A percentile compares a stretch with the other conserved stretches of the same genome.
Conservation (phyloP, 2,329 filamentous ascomycete species). For the Sporothrix humicola region DNA sequence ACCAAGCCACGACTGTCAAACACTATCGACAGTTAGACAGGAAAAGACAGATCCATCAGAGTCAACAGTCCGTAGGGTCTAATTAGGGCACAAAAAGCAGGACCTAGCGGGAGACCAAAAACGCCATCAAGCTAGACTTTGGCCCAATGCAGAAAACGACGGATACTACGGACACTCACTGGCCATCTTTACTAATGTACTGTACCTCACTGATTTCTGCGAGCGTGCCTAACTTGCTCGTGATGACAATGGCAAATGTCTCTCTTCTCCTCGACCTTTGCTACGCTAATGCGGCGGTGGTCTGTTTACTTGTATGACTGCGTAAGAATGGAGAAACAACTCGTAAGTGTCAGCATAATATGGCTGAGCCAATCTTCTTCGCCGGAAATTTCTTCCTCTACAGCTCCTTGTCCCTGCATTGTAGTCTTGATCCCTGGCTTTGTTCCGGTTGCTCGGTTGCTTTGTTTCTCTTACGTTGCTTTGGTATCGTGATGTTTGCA, state of each 20-base stretch:
- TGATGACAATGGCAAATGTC: background rate
- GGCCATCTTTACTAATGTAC: too few species aligned
- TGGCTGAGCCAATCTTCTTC: background rate
- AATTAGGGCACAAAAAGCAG: background rate
- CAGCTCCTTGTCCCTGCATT: background rate
- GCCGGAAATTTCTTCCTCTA: background rate
- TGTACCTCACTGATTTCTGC: background rate
- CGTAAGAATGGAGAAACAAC: background rate
- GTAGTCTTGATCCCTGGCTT: background rate
- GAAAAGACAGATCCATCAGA: background rate
- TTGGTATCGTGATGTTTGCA: background rate
- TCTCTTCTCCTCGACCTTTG: background rate
- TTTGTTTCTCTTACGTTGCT: background rate
- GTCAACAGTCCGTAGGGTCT: background rate
- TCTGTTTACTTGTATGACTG: background rate
- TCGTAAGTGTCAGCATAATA: too few species aligned
- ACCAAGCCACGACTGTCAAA: background rate
- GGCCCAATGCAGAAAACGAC: background rate
- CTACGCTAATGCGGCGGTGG: constrained; percentile 1
- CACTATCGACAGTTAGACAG: background rate
- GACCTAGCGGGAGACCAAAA: background rate
- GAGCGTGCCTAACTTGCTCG: constrained; percentile 1
- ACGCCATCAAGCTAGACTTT: background rate
- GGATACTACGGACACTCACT: background rate
- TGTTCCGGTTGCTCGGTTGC: background rate